phyloP scores from a whole-genome alignment of 257 asterid species.

The Oldenlandia corymbosa region DNA sequence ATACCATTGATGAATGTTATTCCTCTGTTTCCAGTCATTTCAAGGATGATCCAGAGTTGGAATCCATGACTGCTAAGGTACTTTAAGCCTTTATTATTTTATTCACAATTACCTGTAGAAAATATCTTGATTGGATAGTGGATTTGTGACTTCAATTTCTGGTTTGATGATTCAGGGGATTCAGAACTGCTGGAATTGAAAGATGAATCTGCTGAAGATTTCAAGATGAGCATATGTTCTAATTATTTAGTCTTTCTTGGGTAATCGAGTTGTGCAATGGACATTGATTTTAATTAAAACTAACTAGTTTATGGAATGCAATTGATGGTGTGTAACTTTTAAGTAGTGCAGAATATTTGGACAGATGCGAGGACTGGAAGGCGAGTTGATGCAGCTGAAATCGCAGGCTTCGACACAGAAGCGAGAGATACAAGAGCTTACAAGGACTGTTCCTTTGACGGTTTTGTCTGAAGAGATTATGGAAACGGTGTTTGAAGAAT shows the following conservation, averaged over 20 bases:
- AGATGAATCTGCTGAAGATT: conserved; percentile 63
- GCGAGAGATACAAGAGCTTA: conserved; percentile 37
- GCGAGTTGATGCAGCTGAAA: conserved; percentile 47
- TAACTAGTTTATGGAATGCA: neutral
- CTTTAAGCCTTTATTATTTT: too few species aligned
- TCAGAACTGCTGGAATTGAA: conserved; percentile 71
- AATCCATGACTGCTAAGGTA: conserved; percentile 86
- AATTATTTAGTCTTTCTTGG: conserved; percentile 57
- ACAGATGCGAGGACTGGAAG: conserved; percentile 45
- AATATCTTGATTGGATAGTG: too few species aligned
- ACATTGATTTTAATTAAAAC: too few species aligned
- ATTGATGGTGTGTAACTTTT: neutral
- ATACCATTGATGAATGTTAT: conserved; percentile 30
- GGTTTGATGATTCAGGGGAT: conserved; percentile 42
- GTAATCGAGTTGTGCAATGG: conserved; percentile 20
- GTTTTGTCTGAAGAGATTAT: conserved; percentile 36
- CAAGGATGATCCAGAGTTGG: conserved; percentile 42
- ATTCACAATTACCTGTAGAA: neutral
- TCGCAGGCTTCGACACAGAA: conserved; percentile 43
- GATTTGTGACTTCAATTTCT: neutral
- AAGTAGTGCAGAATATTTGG: conserved; percentile 50
- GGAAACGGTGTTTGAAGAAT: conserved; percentile 34
- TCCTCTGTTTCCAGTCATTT: conserved; percentile 36
- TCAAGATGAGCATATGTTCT: conserved; percentile 54
- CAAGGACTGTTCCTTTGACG: conserved; percentile 19